Evolutionary conservation across 306 rosid species (phyloP).

Genomic region (Calophaca sinica): DNA sequence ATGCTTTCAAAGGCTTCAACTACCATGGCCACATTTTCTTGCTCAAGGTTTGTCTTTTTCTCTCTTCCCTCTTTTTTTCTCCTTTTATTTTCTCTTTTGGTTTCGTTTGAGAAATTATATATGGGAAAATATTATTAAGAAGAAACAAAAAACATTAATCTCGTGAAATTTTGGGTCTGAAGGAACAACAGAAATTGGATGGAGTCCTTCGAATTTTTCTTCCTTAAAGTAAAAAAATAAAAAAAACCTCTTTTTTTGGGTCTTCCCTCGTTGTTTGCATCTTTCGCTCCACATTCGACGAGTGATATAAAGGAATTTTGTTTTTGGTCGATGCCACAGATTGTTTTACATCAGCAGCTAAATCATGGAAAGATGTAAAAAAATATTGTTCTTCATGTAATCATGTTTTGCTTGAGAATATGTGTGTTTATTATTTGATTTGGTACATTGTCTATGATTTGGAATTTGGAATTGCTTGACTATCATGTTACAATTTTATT

Average conservation of each 20-base stretch:
- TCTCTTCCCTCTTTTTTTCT: background rate
- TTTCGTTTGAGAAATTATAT: background rate
- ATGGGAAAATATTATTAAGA: background rate
- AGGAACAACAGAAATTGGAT: slow-evolving; percentile 7
- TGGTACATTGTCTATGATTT: background rate
- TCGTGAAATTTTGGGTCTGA: background rate
- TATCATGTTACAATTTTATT: slow-evolving; percentile 7
- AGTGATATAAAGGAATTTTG: slow-evolving; percentile 14
- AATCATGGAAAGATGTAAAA: background rate
- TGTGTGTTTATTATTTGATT: slow-evolving; percentile 18
- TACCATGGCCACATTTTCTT: slow-evolving; percentile 72
- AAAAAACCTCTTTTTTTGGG: background rate
- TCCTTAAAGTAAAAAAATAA: background rate
- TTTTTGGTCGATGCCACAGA: background rate
- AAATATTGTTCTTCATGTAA: background rate
- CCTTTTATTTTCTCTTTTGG: background rate
- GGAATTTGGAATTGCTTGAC: slow-evolving; percentile 12
- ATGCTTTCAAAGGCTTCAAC: slow-evolving; percentile 69
- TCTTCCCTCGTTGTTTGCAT: background rate
- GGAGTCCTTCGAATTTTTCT: background rate
- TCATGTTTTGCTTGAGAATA: background rate
- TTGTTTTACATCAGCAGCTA: slow-evolving; percentile 15
- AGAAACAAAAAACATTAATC: background rate
- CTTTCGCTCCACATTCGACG: background rate
- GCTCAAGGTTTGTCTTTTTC: slow-evolving; percentile 61